phyloP scores from a whole-genome alignment of 2,329 filamentous ascomycete genomes.

The Fusarium paranaense region DNA sequence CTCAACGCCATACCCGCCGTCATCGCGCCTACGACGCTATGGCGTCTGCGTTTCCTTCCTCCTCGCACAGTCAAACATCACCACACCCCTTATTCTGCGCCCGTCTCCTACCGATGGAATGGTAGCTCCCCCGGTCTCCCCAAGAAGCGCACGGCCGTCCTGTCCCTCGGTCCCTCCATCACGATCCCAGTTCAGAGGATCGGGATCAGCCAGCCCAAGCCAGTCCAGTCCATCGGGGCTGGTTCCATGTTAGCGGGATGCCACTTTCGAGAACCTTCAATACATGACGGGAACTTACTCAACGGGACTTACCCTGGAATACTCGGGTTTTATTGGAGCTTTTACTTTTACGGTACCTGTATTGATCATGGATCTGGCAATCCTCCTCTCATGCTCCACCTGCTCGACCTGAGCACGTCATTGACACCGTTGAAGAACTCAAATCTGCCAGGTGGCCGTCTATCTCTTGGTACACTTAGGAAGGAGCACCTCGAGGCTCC shows the following conservation, averaged over 20 bases:
- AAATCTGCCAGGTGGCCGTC: not conserved
- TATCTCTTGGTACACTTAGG: not conserved
- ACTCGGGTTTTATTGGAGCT: not conserved
- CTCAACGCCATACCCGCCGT: conserved; percentile 29
- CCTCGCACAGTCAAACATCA: not conserved
- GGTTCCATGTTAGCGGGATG: conserved; percentile 3
- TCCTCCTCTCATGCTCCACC: not conserved
- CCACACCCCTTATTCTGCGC: conserved; percentile 15
- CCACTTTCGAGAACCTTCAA: not conserved
- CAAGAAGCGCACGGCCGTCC: conserved; percentile 3
- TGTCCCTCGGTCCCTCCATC: conserved; percentile 3
- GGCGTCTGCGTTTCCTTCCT: conserved; percentile 30
- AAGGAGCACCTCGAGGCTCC: not conserved
- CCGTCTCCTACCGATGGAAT: conserved; percentile 24
- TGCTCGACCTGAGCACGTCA: not conserved
- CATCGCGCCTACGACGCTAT: conserved; percentile 10
- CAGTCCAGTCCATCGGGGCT: conserved; percentile 6
- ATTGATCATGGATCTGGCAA: not conserved
- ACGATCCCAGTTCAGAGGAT: conserved; percentile 25
- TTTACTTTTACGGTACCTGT: not conserved
- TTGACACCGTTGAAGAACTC: not conserved
- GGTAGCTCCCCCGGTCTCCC: conserved; percentile 18
- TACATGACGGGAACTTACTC: not conserved
- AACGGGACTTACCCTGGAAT: not conserved
- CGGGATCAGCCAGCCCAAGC: conserved; percentile 25